phyloP scores from a whole-genome alignment of 768 basidiomycete genomes.

The Russula sp. region DNA sequence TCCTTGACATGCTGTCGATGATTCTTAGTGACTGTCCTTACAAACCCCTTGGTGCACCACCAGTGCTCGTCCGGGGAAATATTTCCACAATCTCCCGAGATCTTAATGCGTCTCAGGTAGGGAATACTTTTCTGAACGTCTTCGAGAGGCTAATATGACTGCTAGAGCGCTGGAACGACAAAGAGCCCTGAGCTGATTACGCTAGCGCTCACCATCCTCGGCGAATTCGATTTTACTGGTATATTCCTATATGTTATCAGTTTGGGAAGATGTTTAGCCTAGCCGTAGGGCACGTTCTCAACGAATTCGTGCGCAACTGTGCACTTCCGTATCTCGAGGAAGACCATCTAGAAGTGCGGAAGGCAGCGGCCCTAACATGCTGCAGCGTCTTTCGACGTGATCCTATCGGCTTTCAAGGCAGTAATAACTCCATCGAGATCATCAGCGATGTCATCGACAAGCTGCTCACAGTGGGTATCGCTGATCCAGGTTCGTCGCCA shows the following conservation, averaged over 20 bases:
- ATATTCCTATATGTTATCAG: slow-evolving; percentile 28
- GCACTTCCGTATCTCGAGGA: slow-evolving; percentile 93
- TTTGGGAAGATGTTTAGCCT: slow-evolving; percentile 16
- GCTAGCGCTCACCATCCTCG: slow-evolving; percentile 81
- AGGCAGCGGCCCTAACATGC: slow-evolving; percentile 88
- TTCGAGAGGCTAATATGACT: not conserved
- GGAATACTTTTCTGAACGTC: not conserved
- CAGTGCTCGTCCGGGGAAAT: slow-evolving; percentile 55
- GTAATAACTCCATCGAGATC: slow-evolving; percentile 93
- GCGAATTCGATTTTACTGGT: slow-evolving; percentile 94
- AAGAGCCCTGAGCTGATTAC: slow-evolving; percentile 70
- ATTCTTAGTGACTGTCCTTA: slow-evolving; percentile 84
- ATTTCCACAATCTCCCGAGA: slow-evolving; percentile 50
- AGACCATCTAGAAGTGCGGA: slow-evolving; percentile 81
- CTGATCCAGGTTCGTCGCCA: slow-evolving; percentile 77
- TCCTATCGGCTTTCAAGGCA: slow-evolving; percentile 94
- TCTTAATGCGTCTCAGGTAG: slow-evolving; percentile 49
- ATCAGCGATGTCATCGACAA: slow-evolving; percentile 99
- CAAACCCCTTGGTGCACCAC: slow-evolving; percentile 82
- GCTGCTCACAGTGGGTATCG: slow-evolving; percentile 89
- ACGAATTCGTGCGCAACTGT: slow-evolving; percentile 91
- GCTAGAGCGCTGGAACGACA: slow-evolving; percentile 35
- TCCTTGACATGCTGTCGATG: slow-evolving; percentile 79
- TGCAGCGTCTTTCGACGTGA: slow-evolving; percentile 90
- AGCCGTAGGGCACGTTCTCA: slow-evolving; percentile 76